Evolutionary conservation across 495 filamentous ascomycete genomes (phyloP).

Genomic region (Podospora bellae-mahoneyi): DNA sequence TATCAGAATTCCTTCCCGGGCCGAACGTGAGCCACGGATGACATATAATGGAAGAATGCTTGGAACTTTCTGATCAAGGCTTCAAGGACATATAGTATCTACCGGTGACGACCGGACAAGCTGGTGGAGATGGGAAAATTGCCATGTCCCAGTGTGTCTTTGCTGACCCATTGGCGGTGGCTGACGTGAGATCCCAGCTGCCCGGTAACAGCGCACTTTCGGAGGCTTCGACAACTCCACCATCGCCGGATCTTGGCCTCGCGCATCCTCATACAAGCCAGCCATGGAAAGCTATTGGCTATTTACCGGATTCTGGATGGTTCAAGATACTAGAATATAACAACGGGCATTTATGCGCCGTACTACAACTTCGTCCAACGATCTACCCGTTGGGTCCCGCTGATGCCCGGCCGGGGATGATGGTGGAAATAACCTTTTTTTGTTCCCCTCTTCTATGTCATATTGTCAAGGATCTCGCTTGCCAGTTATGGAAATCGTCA

Average conservation of each 20-base stretch:
- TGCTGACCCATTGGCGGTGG: neutral
- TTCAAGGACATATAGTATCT: neutral
- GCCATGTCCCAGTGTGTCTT: neutral
- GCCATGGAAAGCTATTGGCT: neutral
- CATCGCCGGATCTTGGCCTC: conserved; percentile 1
- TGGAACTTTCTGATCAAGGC: neutral
- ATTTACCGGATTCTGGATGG: neutral
- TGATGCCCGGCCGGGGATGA: neutral
- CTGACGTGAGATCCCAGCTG: conserved; percentile 15
- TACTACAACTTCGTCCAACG: neutral
- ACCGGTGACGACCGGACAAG: neutral
- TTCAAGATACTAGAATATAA: neutral
- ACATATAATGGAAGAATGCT: neutral
- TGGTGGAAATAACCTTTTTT: neutral
- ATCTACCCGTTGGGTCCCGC: neutral
- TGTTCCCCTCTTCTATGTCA: neutral
- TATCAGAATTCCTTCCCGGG: neutral
- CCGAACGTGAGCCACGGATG: neutral
- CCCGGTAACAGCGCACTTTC: neutral
- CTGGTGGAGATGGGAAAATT: neutral
- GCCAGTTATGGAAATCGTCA: neutral
- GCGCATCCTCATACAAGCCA: neutral
- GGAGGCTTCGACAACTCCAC: conserved; percentile 6
- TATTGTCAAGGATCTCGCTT: neutral
- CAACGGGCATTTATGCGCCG: neutral